A percentile compares a stretch with the other conserved stretches of the same genome.
Evolutionary conservation across 2,329 filamentous ascomycete genomes (phyloP).

Genomic region (Monilinia aucupariae): DNA sequence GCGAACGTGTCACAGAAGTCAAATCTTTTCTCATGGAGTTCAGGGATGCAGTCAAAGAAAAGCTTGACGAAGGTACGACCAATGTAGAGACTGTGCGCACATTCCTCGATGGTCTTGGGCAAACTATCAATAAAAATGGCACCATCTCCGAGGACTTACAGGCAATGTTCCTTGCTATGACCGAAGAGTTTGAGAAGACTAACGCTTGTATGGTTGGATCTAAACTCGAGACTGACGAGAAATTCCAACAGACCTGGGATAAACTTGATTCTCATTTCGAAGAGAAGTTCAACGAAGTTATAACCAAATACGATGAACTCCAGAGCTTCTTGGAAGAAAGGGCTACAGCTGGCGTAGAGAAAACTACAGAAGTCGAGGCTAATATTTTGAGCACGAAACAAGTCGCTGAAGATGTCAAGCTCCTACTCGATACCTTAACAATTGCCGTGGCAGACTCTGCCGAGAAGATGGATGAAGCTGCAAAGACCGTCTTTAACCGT

Average conservation of each 20-base stretch:
- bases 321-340: slow-evolving; percentile 70
- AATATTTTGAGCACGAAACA: slow-evolving; percentile 69
- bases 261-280: slow-evolving; percentile 52
- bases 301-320: slow-evolving; percentile 84
- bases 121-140: slow-evolving; percentile 54
- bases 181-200: slow-evolving; percentile 80
- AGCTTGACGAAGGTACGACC: slow-evolving; percentile 68
- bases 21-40: slow-evolving; percentile 73
- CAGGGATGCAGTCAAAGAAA: slow-evolving; percentile 68
- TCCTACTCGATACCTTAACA: slow-evolving; percentile 79
- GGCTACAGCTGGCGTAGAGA: slow-evolving; percentile 66
- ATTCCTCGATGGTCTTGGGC: slow-evolving; percentile 60
- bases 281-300: slow-evolving; percentile 66
- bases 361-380: slow-evolving; percentile 66
- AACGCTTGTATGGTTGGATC: slow-evolving; percentile 72
- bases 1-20: slow-evolving; percentile 73
- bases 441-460: slow-evolving; percentile 74
- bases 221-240: slow-evolving; percentile 80
- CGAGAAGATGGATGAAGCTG: slow-evolving; percentile 82
- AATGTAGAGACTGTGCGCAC: slow-evolving; percentile 70
- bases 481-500: slow-evolving; percentile 76
- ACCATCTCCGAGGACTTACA: slow-evolving; percentile 58
- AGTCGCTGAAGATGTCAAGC: slow-evolving; percentile 79
- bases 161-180: slow-evolving; percentile 69
- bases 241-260: slow-evolving; percentile 56